Evolutionary conservation across 805 yeast species (phyloP).

Genomic region (Candida xyloterini): DNA sequence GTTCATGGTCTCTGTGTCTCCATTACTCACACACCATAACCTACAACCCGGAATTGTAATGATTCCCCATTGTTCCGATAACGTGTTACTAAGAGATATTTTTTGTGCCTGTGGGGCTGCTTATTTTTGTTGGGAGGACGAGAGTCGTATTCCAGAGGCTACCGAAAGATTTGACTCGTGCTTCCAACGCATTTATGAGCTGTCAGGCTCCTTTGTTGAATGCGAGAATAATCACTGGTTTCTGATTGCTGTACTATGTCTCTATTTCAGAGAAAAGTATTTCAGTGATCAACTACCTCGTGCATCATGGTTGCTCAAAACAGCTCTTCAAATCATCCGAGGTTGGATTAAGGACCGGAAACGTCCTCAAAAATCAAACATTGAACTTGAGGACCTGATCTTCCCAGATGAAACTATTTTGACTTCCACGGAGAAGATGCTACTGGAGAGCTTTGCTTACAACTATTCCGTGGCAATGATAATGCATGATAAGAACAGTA

Average conservation of each 20-base stretch:
- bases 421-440: constrained; percentile 29
- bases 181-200: constrained; percentile 19
- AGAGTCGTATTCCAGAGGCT: constrained; percentile 23
- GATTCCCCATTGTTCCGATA: constrained; percentile 34
- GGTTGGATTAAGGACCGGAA: constrained; percentile 11
- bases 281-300: constrained; percentile 26
- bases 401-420: neutral
- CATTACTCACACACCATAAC: constrained; percentile 40
- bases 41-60: constrained; percentile 41
- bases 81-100: constrained; percentile 25
- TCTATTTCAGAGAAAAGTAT: constrained; percentile 39
- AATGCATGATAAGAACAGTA: constrained; percentile 28
- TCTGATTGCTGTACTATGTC: constrained; percentile 37
- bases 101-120: constrained; percentile 41
- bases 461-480: constrained; percentile 38
- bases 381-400: constrained; percentile 5
- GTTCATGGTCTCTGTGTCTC: constrained; percentile 40
- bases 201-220: constrained; percentile 17
- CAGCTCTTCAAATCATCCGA: constrained; percentile 35
- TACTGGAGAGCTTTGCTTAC: constrained; percentile 42
- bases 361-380: neutral
- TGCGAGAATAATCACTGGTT: constrained; percentile 38
- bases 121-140: constrained; percentile 34
- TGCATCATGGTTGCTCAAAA: constrained; percentile 31
- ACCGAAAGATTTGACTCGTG: constrained; percentile 25